Conservation (phyloP, 2,329 filamentous ascomycete species). For the Fusarium cicatricum region DNA sequence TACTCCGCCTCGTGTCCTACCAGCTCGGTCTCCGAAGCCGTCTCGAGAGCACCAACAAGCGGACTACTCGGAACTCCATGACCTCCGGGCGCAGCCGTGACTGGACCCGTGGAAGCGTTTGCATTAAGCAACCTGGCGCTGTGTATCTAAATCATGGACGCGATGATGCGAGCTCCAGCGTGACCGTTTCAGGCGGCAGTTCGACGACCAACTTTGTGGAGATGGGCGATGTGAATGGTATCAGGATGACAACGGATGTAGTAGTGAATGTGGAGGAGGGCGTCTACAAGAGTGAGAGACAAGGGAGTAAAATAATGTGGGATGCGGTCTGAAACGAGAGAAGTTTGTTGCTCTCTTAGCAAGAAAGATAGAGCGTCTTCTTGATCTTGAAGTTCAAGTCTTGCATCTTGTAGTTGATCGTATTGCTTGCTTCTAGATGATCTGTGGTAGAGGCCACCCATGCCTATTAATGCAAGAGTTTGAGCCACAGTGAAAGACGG, state of each 20-base stretch:
- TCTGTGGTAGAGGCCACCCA: no score
- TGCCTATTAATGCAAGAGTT: no score
- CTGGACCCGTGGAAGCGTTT: slow-evolving; percentile 13
- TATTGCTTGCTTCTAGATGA: no score
- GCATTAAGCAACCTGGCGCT: slow-evolving; percentile 15
- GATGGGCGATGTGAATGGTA: not conserved
- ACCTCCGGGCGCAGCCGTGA: slow-evolving; percentile 5
- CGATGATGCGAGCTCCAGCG: slow-evolving; percentile 3
- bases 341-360: no score
- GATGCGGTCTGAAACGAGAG: not conserved
- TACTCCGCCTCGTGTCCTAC: slow-evolving; percentile 44
- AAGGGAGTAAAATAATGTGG: not conserved
- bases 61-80: slow-evolving; percentile 8
- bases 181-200: not conserved
- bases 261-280: not conserved
- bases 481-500: no score
- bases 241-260: not conserved
- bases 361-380: no score
- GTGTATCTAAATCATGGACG: slow-evolving; percentile 2
- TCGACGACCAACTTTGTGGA: not conserved
- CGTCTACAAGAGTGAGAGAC: not conserved
- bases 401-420: no score
- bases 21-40: slow-evolving; percentile 26
- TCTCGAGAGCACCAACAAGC: slow-evolving; percentile 27
- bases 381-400: no score